Percentiles rank a stretch among this genome's conserved stretches.
Evolutionary conservation across 768 basidiomycete species (phyloP).

Genomic region (Leccinum disarticulatum): DNA sequence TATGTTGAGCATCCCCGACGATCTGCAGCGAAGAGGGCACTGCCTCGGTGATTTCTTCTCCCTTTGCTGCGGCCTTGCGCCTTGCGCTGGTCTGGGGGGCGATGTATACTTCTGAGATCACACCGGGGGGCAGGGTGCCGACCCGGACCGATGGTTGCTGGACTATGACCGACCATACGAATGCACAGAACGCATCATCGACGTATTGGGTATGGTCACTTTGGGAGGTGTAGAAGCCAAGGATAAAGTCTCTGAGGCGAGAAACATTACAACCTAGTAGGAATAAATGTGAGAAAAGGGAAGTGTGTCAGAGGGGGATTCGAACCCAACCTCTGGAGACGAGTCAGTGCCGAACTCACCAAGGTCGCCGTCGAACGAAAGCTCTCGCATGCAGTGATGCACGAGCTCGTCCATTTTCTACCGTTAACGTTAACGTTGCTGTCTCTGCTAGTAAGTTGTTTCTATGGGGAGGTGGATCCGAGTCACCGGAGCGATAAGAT

Average conservation of each 20-base stretch:
- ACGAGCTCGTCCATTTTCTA: conserved; percentile 80
- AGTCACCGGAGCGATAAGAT: conserved; percentile 7
- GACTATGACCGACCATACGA: conserved; percentile 79
- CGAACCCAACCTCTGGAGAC: conserved; percentile 39
- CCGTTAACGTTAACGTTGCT: not conserved
- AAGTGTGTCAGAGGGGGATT: conserved; percentile 37
- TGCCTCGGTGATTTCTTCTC: conserved; percentile 45
- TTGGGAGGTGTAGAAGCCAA: conserved; percentile 56
- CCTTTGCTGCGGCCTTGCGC: conserved; percentile 60
- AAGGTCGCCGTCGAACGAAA: conserved; percentile 88
- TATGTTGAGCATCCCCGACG: conserved; percentile 55
- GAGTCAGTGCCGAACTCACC: conserved; percentile 51
- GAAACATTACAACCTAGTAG: conserved; percentile 72
- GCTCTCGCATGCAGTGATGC: conserved; percentile 79
- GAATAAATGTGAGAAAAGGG: conserved; percentile 22
- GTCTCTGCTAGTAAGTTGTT: not conserved
- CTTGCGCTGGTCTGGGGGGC: conserved; percentile 73
- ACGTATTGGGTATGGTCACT: conserved; percentile 49
- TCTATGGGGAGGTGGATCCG: not conserved
- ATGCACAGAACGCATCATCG: conserved; percentile 75
- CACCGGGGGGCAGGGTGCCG: conserved; percentile 63
- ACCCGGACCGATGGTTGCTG: conserved; percentile 74
- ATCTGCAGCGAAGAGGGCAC: conserved; percentile 48
- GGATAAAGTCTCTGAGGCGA: conserved; percentile 69
- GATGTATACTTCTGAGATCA: conserved; percentile 68